Base-by-base conservation (phyloP, 352 stramenopile genomes). In the Globisporangium solare region DNA sequence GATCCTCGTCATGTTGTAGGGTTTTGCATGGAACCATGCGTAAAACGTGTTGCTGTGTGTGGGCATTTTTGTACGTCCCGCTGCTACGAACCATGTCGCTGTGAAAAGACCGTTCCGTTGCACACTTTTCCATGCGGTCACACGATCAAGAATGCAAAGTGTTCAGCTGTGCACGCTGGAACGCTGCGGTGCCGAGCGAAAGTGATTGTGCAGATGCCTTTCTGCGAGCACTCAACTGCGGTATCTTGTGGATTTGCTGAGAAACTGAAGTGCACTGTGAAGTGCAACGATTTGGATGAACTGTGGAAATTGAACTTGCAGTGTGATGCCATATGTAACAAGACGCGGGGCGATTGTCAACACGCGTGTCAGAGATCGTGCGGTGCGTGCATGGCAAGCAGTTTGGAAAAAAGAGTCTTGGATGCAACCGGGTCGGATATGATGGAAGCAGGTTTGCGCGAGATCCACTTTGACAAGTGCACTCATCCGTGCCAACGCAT, bases 1-100 rank as follows among this genome's bases (percentile, higher is more conserved):
- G 56, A 63, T 21, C 47, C 14, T 12, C 8, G 12, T n/a, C 56
- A 63, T 31, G 39, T 47, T n/a, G 39, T 39, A 15, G 49, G 15
- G 21, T 6, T 42, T 6, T 63, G 56, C 39, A 35, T 56, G 35
- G 56, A 63, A 32, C 14, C 47, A 21, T 63, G 56, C 39, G 40
- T 31, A 3, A 46, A 42, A 14, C 15, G 22, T 39, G 41, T 63
- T 7, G 39, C 14, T 18, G 22, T 15, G 14, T 63, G 56, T 40
- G 56, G 56, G 17, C 56, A 63, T 48, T 35, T 63, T 18, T 63
- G 55, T 22, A 27, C 42, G n/a, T 39, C 39, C 17, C 46, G 27
- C 8, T 61, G 55, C 47, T 35, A 51, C 31, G 46, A 47, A 15
- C 0, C 18, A n/a, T 61, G 55, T 14, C 20, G 21, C 20, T 61